phyloP scores from a whole-genome alignment of 2,329 filamentous ascomycete genomes.

The Aspergillus calidoustus region DNA sequence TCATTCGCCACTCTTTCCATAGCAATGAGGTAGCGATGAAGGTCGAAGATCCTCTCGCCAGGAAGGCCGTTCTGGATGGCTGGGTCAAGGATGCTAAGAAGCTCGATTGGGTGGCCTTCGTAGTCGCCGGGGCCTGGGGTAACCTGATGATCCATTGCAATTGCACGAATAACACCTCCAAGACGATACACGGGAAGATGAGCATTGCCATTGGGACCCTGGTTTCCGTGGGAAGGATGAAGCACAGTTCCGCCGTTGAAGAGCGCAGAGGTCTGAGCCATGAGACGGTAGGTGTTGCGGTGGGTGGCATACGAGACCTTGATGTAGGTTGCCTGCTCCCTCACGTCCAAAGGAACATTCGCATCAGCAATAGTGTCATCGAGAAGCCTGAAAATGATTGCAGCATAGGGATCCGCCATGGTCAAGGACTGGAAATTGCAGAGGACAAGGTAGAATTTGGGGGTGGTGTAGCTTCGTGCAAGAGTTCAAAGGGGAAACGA shows the following conservation, averaged over 20 bases:
- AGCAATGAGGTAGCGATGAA: conserved; percentile 24
- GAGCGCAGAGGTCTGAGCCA: conserved; percentile 22
- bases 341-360: conserved; percentile 6
- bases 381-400: conserved; percentile 19
- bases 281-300: conserved; percentile 24
- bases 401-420: conserved; percentile 13
- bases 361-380: conserved; percentile 13
- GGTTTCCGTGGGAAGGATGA: conserved; percentile 8
- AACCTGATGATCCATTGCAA: conserved; percentile 21
- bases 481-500: neutral
- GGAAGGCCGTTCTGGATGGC: conserved; percentile 19
- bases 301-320: conserved; percentile 21
- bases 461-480: neutral
- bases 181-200: conserved; percentile 19
- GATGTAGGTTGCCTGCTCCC: conserved; percentile 24
- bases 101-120: conserved; percentile 28
- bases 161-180: conserved; percentile 17
- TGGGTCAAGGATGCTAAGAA: conserved; percentile 24
- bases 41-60: conserved; percentile 17
- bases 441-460: neutral
- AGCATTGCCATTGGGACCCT: neutral
- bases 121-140: conserved; percentile 28
- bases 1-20: conserved; percentile 30
- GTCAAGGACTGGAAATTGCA: neutral
- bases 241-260: conserved; percentile 6